A percentile compares a stretch with the other conserved stretches of the same genome.
phyloP scores from a whole-genome alignment of 148 eudicot genomes.

The Camellia sinensis region DNA sequence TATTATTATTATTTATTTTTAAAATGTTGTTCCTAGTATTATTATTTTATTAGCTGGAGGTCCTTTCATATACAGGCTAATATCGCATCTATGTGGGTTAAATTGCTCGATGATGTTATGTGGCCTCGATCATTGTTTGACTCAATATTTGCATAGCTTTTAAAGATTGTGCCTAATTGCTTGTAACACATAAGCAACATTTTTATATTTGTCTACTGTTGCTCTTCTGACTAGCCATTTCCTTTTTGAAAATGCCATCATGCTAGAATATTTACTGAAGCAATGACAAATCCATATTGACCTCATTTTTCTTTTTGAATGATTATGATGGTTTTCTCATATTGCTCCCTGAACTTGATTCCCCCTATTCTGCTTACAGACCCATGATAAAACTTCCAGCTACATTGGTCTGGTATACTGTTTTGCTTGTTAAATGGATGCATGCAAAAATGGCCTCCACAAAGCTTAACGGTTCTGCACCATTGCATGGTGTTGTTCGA shows the following conservation, averaged over 20 bases:
- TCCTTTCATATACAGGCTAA: neutral
- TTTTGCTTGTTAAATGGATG: constrained; percentile 51
- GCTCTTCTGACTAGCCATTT: neutral
- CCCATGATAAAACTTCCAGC: constrained; percentile 69
- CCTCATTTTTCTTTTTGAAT: neutral
- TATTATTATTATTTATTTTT: too few relatives aligned
- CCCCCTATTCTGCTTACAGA: constrained; percentile 41
- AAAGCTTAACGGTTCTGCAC: constrained; percentile 31
- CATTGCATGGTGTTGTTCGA: constrained; percentile 44
- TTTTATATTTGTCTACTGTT: neutral
- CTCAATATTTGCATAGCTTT: neutral
- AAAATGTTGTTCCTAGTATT: too few relatives aligned
- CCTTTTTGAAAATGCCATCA: neutral
- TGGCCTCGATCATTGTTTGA: neutral
- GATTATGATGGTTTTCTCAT: neutral
- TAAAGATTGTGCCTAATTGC: neutral
- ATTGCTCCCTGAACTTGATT: constrained; percentile 14
- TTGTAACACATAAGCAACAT: neutral
- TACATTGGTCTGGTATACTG: constrained; percentile 34
- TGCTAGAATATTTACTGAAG: neutral
- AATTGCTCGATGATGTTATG: neutral
- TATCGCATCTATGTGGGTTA: neutral
- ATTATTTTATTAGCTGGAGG: too few relatives aligned
- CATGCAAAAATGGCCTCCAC: constrained; percentile 48
- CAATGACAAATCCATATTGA: neutral